Conservation (phyloP, 139 green algal species). For the Coelastrella sp. region DNA sequence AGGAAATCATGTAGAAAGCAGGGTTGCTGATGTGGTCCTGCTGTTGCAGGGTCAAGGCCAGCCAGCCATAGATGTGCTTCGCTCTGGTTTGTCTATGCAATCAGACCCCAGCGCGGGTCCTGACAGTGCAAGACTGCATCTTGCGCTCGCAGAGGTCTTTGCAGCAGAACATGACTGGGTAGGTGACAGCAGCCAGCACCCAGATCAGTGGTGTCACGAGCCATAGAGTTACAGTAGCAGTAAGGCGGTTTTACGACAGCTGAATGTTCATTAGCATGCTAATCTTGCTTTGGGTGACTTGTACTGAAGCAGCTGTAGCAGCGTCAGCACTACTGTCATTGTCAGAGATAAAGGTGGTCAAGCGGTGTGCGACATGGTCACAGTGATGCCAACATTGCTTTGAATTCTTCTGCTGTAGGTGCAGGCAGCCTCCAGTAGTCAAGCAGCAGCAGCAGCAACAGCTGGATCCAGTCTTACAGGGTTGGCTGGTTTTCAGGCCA, state of each 20-base stretch:
- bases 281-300: too few relatives aligned
- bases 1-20: too few relatives aligned
- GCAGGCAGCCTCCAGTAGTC: background rate
- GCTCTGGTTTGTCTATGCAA: conserved; percentile 40
- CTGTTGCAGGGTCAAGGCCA: conserved; percentile 30
- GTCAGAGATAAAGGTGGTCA: too few relatives aligned
- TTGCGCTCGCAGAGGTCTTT: conserved; percentile 13
- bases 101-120: background rate
- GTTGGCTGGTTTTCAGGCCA: background rate
- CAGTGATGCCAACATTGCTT: too few relatives aligned
- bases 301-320: too few relatives aligned
- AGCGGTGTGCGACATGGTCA: too few relatives aligned
- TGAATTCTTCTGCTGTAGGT: background rate
- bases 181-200: background rate
- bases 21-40: too few relatives aligned
- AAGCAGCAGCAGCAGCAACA: background rate
- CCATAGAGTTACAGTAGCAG: too few relatives aligned
- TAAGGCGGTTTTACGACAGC: too few relatives aligned
- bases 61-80: conserved; percentile 44
- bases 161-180: conserved; percentile 40
- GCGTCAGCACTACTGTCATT: too few relatives aligned
- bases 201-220: too few relatives aligned
- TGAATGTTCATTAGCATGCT: too few relatives aligned
- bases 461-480: background rate
- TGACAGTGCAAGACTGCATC: conserved; percentile 27